Percentiles rank a stretch among this genome's conserved stretches.
phyloP scores from a whole-genome alignment of 345 rosid species.

The Tarenaya hassleriana region DNA sequence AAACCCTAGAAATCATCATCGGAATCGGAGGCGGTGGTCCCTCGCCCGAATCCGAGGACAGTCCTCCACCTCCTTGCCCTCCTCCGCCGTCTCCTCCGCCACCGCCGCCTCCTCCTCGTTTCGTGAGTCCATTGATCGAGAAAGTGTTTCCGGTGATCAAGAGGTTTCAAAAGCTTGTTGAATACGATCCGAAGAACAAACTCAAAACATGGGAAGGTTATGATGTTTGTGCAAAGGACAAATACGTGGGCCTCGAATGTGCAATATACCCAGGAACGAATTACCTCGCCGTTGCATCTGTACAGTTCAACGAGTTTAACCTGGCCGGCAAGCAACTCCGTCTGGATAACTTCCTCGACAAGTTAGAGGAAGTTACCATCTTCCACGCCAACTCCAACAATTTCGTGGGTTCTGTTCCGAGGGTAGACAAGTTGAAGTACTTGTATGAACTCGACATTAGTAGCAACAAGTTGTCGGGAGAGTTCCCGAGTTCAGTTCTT shows the following conservation, averaged over 20 bases:
- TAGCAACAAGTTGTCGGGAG: conserved; percentile 66
- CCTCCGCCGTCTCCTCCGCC: conserved; percentile 14
- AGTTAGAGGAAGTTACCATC: conserved; percentile 64
- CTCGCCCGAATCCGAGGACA: too few relatives aligned
- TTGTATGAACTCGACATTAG: conserved; percentile 82
- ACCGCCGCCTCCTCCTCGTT: conserved; percentile 8
- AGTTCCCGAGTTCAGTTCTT: conserved; percentile 56
- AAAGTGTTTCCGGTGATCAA: conserved; percentile 62
- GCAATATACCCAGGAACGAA: conserved; percentile 65
- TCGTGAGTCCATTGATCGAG: conserved; percentile 27
- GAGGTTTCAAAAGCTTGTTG: conserved; percentile 53
- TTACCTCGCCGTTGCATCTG: conserved; percentile 60
- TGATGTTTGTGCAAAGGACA: conserved; percentile 43
- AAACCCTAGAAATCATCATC: conserved; percentile 23
- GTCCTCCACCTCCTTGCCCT: conserved; percentile 2
- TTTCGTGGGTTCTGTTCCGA: conserved; percentile 52
- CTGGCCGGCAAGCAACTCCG: conserved; percentile 53
- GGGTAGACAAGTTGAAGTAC: conserved; percentile 49
- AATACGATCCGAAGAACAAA: conserved; percentile 60
- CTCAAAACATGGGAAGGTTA: conserved; percentile 67
- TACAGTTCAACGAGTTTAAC: conserved; percentile 78
- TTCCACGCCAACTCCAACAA: conserved; percentile 83
- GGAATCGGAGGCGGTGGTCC: too few relatives aligned
- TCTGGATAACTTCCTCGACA: conserved; percentile 55
- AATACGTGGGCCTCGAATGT: conserved; percentile 69